Conservation (phyloP, 179 eudicot species). For the Actinidia arguta region DNA sequence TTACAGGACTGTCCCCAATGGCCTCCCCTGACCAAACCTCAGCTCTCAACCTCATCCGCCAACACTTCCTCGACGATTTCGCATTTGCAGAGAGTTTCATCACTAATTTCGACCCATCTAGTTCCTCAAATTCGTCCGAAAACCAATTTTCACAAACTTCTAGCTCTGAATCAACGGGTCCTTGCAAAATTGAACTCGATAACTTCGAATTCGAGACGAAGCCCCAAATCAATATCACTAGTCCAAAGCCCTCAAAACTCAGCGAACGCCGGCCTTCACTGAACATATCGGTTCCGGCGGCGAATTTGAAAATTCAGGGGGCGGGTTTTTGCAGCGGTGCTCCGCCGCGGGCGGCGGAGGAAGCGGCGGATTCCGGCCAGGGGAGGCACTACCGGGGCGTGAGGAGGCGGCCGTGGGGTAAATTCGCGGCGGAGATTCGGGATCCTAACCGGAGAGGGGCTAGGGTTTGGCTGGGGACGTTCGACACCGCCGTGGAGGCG, state of each 20-base stretch:
- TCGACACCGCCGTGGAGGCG: slow-evolving; percentile 32
- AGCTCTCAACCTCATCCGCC: slow-evolving; percentile 15
- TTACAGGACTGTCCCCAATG: not conserved
- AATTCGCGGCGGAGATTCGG: slow-evolving; percentile 36
- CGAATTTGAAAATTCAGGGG: not conserved
- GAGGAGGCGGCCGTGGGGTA: slow-evolving; percentile 35
- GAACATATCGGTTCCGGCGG: slow-evolving; percentile 13
- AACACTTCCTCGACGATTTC: slow-evolving; percentile 15
- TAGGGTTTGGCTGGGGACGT: slow-evolving; percentile 36
- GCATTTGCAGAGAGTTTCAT: not conserved
- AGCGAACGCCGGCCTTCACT: slow-evolving; percentile 11
- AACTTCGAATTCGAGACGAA: slow-evolving; percentile 9
- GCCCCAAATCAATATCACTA: not conserved
- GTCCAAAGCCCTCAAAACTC: not conserved
- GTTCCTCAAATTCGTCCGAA: not conserved
- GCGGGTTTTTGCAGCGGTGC: not conserved
- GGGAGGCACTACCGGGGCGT: slow-evolving; percentile 30
- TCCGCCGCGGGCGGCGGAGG: not conserved
- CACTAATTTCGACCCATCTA: not conserved
- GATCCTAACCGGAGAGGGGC: slow-evolving; percentile 32
- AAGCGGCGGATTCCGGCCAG: not conserved
- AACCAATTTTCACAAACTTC: not conserved
- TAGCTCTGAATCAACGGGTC: not conserved
- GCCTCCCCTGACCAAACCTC: slow-evolving; percentile 8
- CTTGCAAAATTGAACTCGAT: not conserved